Evolutionary conservation across 2,329 filamentous ascomycete genomes (phyloP).

Genomic region (Phaeoacremonium minimum): DNA sequence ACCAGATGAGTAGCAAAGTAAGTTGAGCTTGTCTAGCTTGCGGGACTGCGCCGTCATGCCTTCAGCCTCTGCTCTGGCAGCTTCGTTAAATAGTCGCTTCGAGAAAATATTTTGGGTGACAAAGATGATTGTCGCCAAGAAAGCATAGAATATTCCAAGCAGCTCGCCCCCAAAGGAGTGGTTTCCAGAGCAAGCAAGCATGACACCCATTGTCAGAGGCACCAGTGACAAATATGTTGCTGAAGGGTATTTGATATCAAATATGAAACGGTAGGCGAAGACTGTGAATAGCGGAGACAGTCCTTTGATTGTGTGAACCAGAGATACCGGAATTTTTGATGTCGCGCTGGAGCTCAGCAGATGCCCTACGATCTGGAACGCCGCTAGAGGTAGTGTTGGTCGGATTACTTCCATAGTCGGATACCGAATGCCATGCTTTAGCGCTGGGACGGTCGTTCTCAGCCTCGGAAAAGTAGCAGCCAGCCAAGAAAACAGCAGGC

Average conservation of each 20-base stretch:
- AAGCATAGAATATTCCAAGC: slow-evolving; percentile 82
- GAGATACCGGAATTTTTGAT: slow-evolving; percentile 88
- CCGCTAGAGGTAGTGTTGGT: slow-evolving; percentile 85
- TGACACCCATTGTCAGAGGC: slow-evolving; percentile 91
- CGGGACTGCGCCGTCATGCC: slow-evolving; percentile 56
- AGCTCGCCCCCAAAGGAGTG: slow-evolving; percentile 75
- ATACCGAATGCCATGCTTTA: slow-evolving; percentile 77
- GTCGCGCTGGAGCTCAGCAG: slow-evolving; percentile 92
- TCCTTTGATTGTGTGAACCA: slow-evolving; percentile 98
- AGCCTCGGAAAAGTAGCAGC: slow-evolving; percentile 69
- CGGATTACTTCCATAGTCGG: slow-evolving; percentile 78
- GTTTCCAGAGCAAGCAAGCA: slow-evolving; percentile 90
- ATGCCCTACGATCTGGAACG: slow-evolving; percentile 91
- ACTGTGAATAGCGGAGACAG: slow-evolving; percentile 95
- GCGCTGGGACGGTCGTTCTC: slow-evolving; percentile 67
- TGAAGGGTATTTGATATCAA: slow-evolving; percentile 80
- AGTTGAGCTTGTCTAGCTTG: slow-evolving; percentile 94
- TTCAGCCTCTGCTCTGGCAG: slow-evolving; percentile 77
- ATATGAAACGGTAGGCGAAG: slow-evolving; percentile 83
- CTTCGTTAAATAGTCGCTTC: slow-evolving; percentile 96
- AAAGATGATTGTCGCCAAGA: slow-evolving; percentile 88
- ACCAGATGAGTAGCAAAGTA: slow-evolving; percentile 94
- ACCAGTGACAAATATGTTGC: slow-evolving; percentile 86
- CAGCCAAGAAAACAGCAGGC: slow-evolving; percentile 72
- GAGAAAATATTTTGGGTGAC: slow-evolving; percentile 99